phyloP scores from a whole-genome alignment of 2,329 filamentous ascomycete species.

The Fusarium sp. region DNA sequence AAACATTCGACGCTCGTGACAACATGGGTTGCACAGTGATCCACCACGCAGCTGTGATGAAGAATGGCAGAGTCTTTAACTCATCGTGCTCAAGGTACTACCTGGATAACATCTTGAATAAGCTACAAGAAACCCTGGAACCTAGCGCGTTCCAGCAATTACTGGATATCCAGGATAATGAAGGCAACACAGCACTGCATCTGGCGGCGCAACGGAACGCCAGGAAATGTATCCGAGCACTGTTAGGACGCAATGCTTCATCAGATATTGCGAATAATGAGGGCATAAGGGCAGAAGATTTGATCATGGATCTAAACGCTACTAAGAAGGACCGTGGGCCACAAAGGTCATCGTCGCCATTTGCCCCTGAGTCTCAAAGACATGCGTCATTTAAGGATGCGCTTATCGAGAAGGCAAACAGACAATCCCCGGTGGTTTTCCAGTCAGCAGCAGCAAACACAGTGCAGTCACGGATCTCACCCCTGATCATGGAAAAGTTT shows the following conservation, averaged over 20 bases:
- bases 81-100: conserved; percentile 94
- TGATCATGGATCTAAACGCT: conserved; percentile 81
- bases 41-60: conserved; percentile 92
- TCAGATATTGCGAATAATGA: conserved; percentile 85
- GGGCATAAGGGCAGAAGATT: conserved; percentile 84
- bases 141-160: conserved; percentile 81
- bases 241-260: conserved; percentile 82
- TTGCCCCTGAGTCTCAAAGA: conserved; percentile 70
- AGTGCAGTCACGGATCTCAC: conserved; percentile 75
- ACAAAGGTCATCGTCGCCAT: conserved; percentile 81
- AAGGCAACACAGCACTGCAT: conserved; percentile 87
- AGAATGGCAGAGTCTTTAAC: conserved; percentile 82
- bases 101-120: conserved; percentile 89
- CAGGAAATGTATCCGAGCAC: conserved; percentile 86
- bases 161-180: conserved; percentile 83
- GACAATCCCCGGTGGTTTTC: conserved; percentile 58
- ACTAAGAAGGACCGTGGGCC: conserved; percentile 74
- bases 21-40: conserved; percentile 88
- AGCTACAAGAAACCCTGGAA: conserved; percentile 81
- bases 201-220: conserved; percentile 84
- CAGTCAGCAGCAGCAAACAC: conserved; percentile 75
- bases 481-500: conserved; percentile 77
- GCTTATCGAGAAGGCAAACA: conserved; percentile 56
- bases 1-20: conserved; percentile 84
- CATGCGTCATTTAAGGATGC: conserved; percentile 66